A percentile compares a stretch with the other conserved stretches of the same genome.
Conservation (phyloP, 2,329 filamentous ascomycete species). For the Pleomassaria siparia region DNA sequence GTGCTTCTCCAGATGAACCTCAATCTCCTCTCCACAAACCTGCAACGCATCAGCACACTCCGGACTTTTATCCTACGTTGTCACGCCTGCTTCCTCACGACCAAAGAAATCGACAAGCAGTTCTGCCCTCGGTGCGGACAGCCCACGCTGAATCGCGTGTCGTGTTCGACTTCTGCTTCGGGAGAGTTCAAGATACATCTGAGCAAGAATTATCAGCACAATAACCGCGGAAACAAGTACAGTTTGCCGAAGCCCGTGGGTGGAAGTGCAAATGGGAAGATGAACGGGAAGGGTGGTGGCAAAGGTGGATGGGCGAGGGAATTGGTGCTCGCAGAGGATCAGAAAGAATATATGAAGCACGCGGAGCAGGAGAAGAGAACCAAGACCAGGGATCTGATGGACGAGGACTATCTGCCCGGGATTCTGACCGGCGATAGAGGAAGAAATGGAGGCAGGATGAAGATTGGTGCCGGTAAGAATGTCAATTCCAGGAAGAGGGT, state of each 20-base stretch:
- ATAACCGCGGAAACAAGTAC: slow-evolving; percentile 87
- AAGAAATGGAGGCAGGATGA: slow-evolving; percentile 66
- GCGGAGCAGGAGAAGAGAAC: slow-evolving; percentile 64
- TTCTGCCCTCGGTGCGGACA: slow-evolving; percentile 94
- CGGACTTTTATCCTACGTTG: slow-evolving; percentile 90
- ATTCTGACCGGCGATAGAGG: slow-evolving; percentile 80
- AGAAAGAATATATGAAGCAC: slow-evolving; percentile 82
- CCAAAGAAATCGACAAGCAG: slow-evolving; percentile 81
- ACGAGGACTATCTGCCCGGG: slow-evolving; percentile 85
- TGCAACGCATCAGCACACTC: slow-evolving; percentile 79
- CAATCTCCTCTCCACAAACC: slow-evolving; percentile 75
- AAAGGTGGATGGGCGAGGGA: slow-evolving; percentile 84
- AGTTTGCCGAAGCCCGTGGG: slow-evolving; percentile 88
- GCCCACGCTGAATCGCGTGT: slow-evolving; percentile 78
- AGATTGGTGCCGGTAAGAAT: slow-evolving; percentile 81
- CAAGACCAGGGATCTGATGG: slow-evolving; percentile 83
- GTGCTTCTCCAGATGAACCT: slow-evolving; percentile 93
- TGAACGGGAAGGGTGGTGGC: slow-evolving; percentile 67
- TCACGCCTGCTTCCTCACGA: slow-evolving; percentile 75
- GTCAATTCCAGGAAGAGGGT: slow-evolving; percentile 75
- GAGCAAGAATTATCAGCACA: slow-evolving; percentile 95
- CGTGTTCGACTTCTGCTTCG: slow-evolving; percentile 77
- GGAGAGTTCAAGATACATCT: slow-evolving; percentile 85
- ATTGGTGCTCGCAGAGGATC: slow-evolving; percentile 87
- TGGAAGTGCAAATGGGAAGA: slow-evolving; percentile 78